Conservation (phyloP, 2,329 filamentous ascomycete genomes). For the Blumeriella jaapii region DNA sequence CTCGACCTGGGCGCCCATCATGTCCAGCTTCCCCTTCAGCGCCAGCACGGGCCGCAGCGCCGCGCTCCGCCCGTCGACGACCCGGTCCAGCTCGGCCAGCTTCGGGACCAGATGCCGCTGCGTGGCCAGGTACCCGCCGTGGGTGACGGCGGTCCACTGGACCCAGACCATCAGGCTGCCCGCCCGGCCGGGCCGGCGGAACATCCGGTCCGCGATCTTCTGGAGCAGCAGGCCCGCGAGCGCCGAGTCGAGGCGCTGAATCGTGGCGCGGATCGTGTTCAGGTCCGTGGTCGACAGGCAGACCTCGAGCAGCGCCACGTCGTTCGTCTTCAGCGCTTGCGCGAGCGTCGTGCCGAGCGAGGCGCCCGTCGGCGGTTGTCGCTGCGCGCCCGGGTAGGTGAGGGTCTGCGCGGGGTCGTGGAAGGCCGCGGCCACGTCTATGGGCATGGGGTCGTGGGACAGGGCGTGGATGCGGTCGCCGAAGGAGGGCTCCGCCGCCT, state of each 20-base stretch:
- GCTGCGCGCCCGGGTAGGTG: slow-evolving; percentile 18
- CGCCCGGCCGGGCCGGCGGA: slow-evolving; percentile 77
- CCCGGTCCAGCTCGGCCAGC: slow-evolving; percentile 69
- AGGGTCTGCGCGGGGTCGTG: slow-evolving; percentile 26
- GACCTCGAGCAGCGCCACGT: slow-evolving; percentile 78
- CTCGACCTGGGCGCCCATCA: slow-evolving; percentile 83
- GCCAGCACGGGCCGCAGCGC: slow-evolving; percentile 73
- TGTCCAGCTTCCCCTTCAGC: slow-evolving; percentile 89
- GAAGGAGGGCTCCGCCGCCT: slow-evolving; percentile 52
- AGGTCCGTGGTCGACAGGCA: slow-evolving; percentile 75
- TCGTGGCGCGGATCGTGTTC: slow-evolving; percentile 71
- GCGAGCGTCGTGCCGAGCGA: slow-evolving; percentile 88
- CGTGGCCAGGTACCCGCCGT: slow-evolving; percentile 81
- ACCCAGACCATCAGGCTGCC: slow-evolving; percentile 91
- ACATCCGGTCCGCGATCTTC: slow-evolving; percentile 76
- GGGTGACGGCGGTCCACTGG: slow-evolving; percentile 84
- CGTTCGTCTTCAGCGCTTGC: slow-evolving; percentile 86
- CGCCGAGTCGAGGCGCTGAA: slow-evolving; percentile 78
- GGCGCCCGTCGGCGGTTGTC: slow-evolving; percentile 48
- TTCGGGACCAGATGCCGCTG: slow-evolving; percentile 74
- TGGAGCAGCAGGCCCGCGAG: slow-evolving; percentile 70
- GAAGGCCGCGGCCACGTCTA: slow-evolving; percentile 61
- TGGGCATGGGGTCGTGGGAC: slow-evolving; percentile 54
- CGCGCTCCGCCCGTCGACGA: slow-evolving; percentile 75
- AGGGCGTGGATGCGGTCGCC: slow-evolving; percentile 69